Base-by-base conservation (phyloP, 208 protist species). In the Trypanosoma rangeli region DNA sequence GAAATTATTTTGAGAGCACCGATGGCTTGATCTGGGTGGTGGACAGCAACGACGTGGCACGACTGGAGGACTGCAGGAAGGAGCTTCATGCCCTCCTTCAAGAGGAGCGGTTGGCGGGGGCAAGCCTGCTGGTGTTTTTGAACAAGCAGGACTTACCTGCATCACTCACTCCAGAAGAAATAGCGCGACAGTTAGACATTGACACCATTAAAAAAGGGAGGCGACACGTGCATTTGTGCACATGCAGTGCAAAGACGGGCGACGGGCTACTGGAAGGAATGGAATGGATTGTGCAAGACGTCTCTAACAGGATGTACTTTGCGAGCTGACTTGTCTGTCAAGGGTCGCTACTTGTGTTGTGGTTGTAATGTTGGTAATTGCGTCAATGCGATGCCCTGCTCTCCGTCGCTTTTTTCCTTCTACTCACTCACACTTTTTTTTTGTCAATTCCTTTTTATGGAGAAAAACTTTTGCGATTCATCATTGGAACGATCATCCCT, bases 131-230 rank as follows among this genome's bases (percentile, higher is more conserved):
- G 1, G 88, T 99, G n/a, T 99, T 99, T 69, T 95, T 99, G 35
- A 99, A 99, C 83, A 99, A 99, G 83, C 94, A 99, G 64, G 99
- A 99, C 80, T 90, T 99, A 26, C 75, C 86, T 42, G 88, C 80
- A 1, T 75, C 93, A 9, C 76, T 94, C 24, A 53, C 78, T 28
- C 79, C 89, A 33, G 73, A 59, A 33, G 81, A 94, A 22, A 92
- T 96, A 67, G 87, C 89, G 24, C 48, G 60, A 29, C 58, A 87
- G 12, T 76, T 95, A 44, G 92, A 97, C 52, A 76, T 96, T 16
- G 86, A 86, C 35, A 84, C 80, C 37, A 91, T 96, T 66, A 80
- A 86, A n/a, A 75, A 87, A 54, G 89, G 87, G 1, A 85, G 80
- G 58, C 81, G 91, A 10, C 98, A 99, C 73, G 98, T 98, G 59